phyloP scores from a whole-genome alignment of 1,284 basidiomycete genomes.

The Ganoderma leucocontextum region DNA sequence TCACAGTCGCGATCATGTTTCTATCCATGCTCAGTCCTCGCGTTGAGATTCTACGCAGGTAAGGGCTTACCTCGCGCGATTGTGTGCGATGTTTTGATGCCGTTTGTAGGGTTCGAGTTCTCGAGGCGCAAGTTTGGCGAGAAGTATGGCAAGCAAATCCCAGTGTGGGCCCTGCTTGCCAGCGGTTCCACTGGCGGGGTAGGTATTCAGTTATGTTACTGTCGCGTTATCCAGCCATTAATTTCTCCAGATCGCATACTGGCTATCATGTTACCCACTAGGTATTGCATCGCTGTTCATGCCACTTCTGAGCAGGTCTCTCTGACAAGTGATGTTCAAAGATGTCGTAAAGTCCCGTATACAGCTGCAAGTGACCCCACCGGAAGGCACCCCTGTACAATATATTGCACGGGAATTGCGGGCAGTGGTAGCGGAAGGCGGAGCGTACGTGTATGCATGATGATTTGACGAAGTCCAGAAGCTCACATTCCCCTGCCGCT shows the following conservation, averaged over 20 bases:
- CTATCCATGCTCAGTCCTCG: not conserved
- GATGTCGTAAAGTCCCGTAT: constrained; percentile 94
- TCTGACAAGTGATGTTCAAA: constrained; percentile 39
- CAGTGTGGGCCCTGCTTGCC: constrained; percentile 89
- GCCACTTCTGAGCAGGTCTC: not conserved
- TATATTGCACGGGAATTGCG: constrained; percentile 83
- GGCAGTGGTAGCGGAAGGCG: constrained; percentile 76
- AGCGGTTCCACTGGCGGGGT: constrained; percentile 92
- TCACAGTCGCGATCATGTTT: not conserved
- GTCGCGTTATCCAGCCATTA: not conserved
- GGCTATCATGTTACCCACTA: constrained; percentile 92
- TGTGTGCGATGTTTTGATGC: constrained; percentile 26
- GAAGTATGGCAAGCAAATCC: constrained; percentile 71
- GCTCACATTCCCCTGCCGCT: not conserved
- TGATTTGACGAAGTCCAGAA: not conserved
- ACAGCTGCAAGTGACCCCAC: constrained; percentile 83
- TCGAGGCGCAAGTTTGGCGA: constrained; percentile 81
- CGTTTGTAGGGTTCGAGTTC: constrained; percentile 79
- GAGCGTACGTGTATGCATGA: constrained; percentile 62
- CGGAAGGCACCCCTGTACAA: constrained; percentile 78
- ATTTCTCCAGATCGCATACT: constrained; percentile 79
- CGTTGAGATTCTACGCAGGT: constrained; percentile 78
- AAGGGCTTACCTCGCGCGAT: not conserved
- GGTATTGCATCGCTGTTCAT: constrained; percentile 48
- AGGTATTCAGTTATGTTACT: constrained; percentile 39